Base-by-base conservation (phyloP, 305 asterid genomes). In the Andrographis paniculata region DNA sequence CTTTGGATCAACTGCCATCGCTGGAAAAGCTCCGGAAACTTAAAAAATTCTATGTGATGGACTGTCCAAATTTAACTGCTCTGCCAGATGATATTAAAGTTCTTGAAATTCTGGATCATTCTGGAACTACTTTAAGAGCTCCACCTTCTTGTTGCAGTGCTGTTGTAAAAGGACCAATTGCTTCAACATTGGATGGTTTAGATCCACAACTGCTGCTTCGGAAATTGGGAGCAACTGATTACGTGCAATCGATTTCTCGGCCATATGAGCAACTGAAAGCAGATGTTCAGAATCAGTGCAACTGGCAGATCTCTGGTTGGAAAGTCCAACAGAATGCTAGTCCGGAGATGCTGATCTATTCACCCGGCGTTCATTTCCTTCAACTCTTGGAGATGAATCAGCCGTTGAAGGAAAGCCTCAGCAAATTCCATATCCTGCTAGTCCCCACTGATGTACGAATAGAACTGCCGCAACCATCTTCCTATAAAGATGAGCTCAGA, bases 251-350 rank as follows among this genome's bases (percentile, higher is more conserved):
- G n/a, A 6, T 33, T 4, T 5, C 1, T 14, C 7, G 3, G 3
- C 7, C 38, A 33, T 3, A 37, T 20, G 48, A 23, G 35, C 19
- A 20, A 0, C 53, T 61, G 35, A 36, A 1, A 9, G 42, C 19
- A 10, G 23, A 24, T 1, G 2, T 15, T 36, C 36, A 37, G 54
- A 27, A 52, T 11, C 22, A 35, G 27, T 36, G 62, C 60, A 52
- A 52, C 24, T 72, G 79, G 75, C 64, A 52, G 51, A 53, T 68
- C 39, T 61, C 60, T 7, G 59, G 42, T 16, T 62, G 65, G 60
- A 23, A 1, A 47, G 14, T 24, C 8, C 6, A 24, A 15, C 1
- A 55, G 23, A 38, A 39, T 31, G 28, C n/a, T 24, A 8, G 8
- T n/a, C n/a, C n/a, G 8, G 30, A 24, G 30, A n/a, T 4, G 33